Conservation (phyloP, 2,329 filamentous ascomycete species). For the Calonectria multiphialidica region DNA sequence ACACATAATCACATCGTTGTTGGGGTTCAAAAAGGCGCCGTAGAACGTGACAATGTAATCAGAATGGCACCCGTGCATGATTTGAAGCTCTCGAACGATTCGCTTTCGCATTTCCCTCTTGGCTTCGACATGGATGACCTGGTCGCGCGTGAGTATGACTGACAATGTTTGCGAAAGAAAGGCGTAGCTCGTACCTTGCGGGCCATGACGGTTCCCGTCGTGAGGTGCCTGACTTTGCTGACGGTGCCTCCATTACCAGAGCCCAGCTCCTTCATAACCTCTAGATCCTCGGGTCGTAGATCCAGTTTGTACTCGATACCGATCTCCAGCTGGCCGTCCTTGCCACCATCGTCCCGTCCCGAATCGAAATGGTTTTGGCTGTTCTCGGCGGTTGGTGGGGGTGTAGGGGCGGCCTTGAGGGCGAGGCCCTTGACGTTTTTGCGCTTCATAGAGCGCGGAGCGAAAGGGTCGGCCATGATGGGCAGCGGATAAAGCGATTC, state of each 20-base stretch:
- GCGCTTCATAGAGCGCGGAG: constrained; percentile 90
- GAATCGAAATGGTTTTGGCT: constrained; percentile 72
- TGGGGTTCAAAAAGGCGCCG: constrained; percentile 95
- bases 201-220: constrained; percentile 96
- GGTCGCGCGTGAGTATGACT: constrained; percentile 32
- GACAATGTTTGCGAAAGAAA: neutral
- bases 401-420: constrained; percentile 82
- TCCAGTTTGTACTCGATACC: constrained; percentile 97
- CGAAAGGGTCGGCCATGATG: constrained; percentile 73
- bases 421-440: constrained; percentile 99
- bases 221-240: constrained; percentile 96
- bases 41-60: constrained; percentile 98
- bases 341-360: constrained; percentile 69
- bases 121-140: constrained; percentile 98
- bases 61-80: constrained; percentile 98
- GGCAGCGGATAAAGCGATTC: constrained; percentile 13
- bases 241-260: constrained; percentile 98
- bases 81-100: constrained; percentile 96
- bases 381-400: constrained; percentile 78
- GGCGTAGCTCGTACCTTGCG: constrained; percentile 77
- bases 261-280: constrained; percentile 93
- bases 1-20: constrained; percentile 98
- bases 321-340: constrained; percentile 82
- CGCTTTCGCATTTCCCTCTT: constrained; percentile 97
- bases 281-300: constrained; percentile 89